Evolutionary conservation across 768 basidiomycete species (phyloP), one percentile per base, ranked within the genome.

Genomic region (Boletus coccyginus): DNA sequence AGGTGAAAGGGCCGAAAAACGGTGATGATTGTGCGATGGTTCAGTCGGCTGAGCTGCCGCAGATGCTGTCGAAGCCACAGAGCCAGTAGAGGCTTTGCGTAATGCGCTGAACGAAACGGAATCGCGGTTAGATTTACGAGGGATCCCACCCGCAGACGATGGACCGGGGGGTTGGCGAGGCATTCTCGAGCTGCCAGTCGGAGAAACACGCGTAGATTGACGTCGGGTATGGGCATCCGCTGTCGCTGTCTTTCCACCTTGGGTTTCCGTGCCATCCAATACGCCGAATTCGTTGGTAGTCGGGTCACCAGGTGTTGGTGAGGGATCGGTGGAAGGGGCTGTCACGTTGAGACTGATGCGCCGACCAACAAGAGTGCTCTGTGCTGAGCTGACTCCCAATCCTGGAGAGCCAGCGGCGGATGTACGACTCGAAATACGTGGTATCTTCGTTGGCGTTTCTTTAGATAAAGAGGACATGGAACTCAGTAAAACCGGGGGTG

Each of bases 391-490:
- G 52, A 83, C 69, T 43, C 88, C 80, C 55, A 85, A 70, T 42
- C 87, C 81, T 14, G 92, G 92, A 8, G 91, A 91, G 46, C 83
- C 80, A 50, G 80, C 81, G 11, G 88, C 84, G 6, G 92, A 90
- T 3, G 87, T 85, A 35, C 88, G 82, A 66, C 90, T 90, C n/a
- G 91, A 88, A 40, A 95, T 94, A 27, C 92, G 89, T 46, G 92
- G 92, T 64, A 94, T 95, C 76, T 93, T 94, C 19, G 92, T 95
- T 4, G 92, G 92, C 0, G 93, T 93, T 67, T 92, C 92, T 72
- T 93, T 93, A 7, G 81, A 69, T 53, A 86, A 71, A 11, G 77
- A 74, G 31, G 79, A 75, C 3, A 76, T 64, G 16, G 82, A 75
- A 61, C 86, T 87, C 53, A 77, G 66, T 40, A 81, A 68, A 12